A percentile compares a stretch with the other conserved stretches of the same genome.
phyloP scores from a whole-genome alignment of 2,329 filamentous ascomycete species.

The Aspergillus texensis region DNA sequence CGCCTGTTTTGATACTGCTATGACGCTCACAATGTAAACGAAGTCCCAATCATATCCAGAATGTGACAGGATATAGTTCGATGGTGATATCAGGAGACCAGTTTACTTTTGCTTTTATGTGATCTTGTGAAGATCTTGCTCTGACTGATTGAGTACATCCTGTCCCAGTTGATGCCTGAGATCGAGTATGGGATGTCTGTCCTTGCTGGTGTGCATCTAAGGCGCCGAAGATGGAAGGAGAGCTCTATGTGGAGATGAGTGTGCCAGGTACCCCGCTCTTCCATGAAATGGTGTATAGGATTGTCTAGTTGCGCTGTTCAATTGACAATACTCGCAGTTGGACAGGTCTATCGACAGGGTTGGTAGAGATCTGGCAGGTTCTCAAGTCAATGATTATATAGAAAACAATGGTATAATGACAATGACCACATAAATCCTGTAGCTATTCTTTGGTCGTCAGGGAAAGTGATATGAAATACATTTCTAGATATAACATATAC shows the following conservation, averaged over 20 bases:
- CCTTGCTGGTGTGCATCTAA: neutral
- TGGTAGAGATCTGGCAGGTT: too few species aligned
- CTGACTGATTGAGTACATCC: neutral
- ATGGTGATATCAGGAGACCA: neutral
- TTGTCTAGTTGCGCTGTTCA: neutral
- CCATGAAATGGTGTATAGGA: neutral
- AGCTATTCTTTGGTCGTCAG: too few species aligned
- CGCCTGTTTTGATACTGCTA: neutral
- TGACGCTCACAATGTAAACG: neutral
- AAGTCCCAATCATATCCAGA: neutral
- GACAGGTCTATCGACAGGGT: too few species aligned
- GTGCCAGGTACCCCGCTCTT: neutral
- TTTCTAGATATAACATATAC: too few species aligned
- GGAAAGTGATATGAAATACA: too few species aligned
- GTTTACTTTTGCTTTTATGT: neutral
- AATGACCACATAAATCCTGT: too few species aligned
- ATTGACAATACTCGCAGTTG: neutral
- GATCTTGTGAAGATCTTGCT: neutral
- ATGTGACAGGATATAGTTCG: neutral
- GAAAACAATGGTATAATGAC: neutral
- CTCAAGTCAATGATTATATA: neutral
- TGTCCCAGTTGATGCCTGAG: neutral
- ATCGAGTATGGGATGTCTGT: neutral
- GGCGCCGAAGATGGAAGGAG: too few species aligned
- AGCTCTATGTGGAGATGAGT: neutral